phyloP scores from a whole-genome alignment of 176 grass and related monocot genomes.

The Hyparrhenia diplandra region DNA sequence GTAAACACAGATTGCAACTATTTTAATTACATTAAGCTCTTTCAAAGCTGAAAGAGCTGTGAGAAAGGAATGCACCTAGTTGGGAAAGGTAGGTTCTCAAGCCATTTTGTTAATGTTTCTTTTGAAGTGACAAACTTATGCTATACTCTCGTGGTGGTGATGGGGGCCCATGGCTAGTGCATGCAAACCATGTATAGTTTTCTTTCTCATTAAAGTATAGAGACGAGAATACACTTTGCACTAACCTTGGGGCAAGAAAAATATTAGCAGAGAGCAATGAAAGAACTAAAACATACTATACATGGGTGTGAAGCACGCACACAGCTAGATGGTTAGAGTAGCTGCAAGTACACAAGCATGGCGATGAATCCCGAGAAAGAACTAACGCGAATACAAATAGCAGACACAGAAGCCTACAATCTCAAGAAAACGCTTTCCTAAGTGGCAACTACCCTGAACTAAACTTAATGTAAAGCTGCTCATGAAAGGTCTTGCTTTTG shows the following conservation, averaged over 20 bases:
- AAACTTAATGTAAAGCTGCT: constrained; percentile 17
- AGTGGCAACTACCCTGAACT: constrained; percentile 39
- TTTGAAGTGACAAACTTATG: constrained; percentile 74
- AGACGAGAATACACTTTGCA: constrained; percentile 49
- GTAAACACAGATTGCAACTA: constrained; percentile 26
- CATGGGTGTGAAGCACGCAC: constrained; percentile 31
- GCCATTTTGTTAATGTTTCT: constrained; percentile 60
- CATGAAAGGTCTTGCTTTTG: constrained; percentile 22
- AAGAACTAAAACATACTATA: constrained; percentile 34
- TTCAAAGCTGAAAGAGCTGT: constrained; percentile 68
- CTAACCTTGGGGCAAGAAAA: constrained; percentile 49
- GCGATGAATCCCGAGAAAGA: constrained; percentile 46
- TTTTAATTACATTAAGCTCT: constrained; percentile 55
- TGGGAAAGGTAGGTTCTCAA: constrained; percentile 61
- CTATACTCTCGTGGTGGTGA: constrained; percentile 67
- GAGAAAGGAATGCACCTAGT: constrained; percentile 58
- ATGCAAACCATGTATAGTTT: constrained; percentile 46
- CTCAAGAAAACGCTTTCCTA: constrained; percentile 48
- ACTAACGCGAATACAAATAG: constrained; percentile 12
- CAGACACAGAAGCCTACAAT: constrained; percentile 26
- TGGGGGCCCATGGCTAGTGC: constrained; percentile 55
- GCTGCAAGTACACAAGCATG: constrained; percentile 41
- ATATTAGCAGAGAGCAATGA: constrained; percentile 37
- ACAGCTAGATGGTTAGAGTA: constrained; percentile 26
- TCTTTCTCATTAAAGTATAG: constrained; percentile 48